These are phyloP conservation scores for Achaetomiella virescens DNA, from an alignment of 495 filamentous ascomycete species.

Conservation along the genomic window DNA sequence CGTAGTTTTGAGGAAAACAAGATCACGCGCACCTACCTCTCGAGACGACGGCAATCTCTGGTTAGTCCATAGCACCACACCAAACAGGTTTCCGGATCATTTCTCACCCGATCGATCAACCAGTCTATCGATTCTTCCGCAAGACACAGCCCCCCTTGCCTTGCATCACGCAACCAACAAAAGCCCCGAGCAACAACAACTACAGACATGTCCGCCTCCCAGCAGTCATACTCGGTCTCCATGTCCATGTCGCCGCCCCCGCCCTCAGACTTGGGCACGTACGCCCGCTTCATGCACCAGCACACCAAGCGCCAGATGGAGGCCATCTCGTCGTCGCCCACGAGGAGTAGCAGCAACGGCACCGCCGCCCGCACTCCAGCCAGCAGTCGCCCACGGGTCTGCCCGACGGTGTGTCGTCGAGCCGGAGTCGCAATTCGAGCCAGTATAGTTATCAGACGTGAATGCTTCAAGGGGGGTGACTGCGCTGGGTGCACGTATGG, in stretches of 20 bases:
- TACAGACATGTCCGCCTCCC: slow-evolving; percentile 30
- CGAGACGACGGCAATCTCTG: slow-evolving; percentile 3
- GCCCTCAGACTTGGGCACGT: slow-evolving; percentile 39
- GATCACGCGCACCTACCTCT: slow-evolving; percentile 9
- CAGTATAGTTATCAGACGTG: slow-evolving; percentile 1
- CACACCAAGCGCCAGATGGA: slow-evolving; percentile 51
- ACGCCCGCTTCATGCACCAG: slow-evolving; percentile 44
- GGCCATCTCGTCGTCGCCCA: slow-evolving; percentile 26
- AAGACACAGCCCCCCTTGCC: background rate
- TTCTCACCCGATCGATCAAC: background rate
- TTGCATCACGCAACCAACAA: background rate
- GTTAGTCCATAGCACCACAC: slow-evolving; percentile 1
- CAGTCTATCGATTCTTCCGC: background rate
- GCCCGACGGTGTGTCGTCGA: slow-evolving; percentile 31
- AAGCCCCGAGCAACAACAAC: background rate
- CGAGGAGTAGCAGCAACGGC: slow-evolving; percentile 7
- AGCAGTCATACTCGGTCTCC: slow-evolving; percentile 22
- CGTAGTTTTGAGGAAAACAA: background rate
- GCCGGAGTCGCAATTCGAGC: slow-evolving; percentile 4
- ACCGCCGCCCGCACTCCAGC: background rate
- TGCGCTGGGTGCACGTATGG: no score
- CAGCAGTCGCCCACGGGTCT: slow-evolving; percentile 21
- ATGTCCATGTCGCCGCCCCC: slow-evolving; percentile 35
- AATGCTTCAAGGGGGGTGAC: background rate
- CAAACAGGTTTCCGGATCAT: background rate